A percentile compares a stretch with the other conserved stretches of the same genome.
These are phyloP conservation scores for Corchorus olitorius DNA, from an alignment of 345 rosid genomes.

Conservation along the genomic window DNA sequence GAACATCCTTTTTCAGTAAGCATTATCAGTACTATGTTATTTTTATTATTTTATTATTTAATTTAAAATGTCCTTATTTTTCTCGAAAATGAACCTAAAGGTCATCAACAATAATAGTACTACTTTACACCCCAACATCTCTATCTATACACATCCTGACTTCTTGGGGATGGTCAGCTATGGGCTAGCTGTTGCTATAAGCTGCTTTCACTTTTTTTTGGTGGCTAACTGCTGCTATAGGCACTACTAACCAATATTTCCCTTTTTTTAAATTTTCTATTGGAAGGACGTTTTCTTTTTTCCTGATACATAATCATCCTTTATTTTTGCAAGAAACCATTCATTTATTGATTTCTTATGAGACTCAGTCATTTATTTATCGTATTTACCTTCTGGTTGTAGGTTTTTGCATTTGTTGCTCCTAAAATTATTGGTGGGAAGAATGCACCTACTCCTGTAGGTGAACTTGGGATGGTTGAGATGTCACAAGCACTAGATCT, in stretches of 20 bases:
- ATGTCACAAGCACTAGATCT: constrained; percentile 95
- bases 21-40: neutral
- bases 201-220: neutral
- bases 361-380: neutral
- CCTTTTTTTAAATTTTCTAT: neutral
- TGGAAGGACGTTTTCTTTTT: too few relatives aligned
- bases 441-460: constrained; percentile 88
- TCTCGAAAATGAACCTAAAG: neutral
- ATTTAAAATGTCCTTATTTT: neutral
- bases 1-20: neutral
- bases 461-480: constrained; percentile 99
- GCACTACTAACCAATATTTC: neutral
- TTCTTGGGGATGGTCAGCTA: neutral
- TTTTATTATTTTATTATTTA: neutral
- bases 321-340: neutral
- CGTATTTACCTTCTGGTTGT: constrained; percentile 19
- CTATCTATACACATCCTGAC: neutral
- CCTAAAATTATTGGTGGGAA: constrained; percentile 96
- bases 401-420: constrained; percentile 93
- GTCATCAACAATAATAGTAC: neutral
- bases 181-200: neutral
- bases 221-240: neutral
- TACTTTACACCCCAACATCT: neutral
- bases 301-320: neutral
- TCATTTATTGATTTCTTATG: neutral